phyloP scores from a whole-genome alignment of 176 grass and related monocot species.

The Oryza meyeriana region DNA sequence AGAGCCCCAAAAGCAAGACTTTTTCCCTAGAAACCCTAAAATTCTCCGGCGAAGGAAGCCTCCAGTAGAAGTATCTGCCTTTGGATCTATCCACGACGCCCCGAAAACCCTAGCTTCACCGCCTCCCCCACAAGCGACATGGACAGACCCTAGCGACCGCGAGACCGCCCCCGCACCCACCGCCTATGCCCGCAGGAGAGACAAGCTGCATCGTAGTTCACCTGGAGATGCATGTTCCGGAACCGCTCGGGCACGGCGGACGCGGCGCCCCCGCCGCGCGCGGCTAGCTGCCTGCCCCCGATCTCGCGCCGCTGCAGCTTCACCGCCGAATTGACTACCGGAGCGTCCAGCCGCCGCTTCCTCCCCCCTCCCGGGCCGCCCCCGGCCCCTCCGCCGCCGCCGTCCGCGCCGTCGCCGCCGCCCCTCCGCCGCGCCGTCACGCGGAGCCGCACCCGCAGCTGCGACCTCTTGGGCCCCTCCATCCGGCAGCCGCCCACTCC shows the following conservation, averaged over 20 bases:
- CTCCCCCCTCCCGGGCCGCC: background rate
- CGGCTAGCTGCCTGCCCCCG: constrained; percentile 58
- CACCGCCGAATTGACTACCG: constrained; percentile 61
- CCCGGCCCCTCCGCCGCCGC: background rate
- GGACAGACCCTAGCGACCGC: background rate
- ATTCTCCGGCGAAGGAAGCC: background rate
- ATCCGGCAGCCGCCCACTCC: constrained; percentile 12
- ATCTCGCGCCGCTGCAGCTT: constrained; percentile 95
- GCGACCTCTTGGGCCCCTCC: constrained; percentile 50
- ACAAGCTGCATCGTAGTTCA: background rate
- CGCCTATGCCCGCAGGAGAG: background rate
- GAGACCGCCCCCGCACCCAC: background rate
- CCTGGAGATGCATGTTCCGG: constrained; percentile 91
- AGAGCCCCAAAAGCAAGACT: background rate
- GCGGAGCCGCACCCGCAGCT: constrained; percentile 64
- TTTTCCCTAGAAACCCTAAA: background rate
- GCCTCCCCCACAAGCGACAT: background rate
- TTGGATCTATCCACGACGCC: background rate
- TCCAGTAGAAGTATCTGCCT: background rate
- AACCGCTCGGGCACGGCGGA: constrained; percentile 76
- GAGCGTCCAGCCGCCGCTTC: constrained; percentile 43
- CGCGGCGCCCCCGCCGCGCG: constrained; percentile 47
- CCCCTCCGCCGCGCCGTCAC: constrained; percentile 64
- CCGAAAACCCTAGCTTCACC: background rate
- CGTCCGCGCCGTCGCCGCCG: background rate